These are phyloP conservation scores for Nakazawaea wyomingensis DNA, from an alignment of 805 yeast genomes.

Conservation along the genomic window DNA sequence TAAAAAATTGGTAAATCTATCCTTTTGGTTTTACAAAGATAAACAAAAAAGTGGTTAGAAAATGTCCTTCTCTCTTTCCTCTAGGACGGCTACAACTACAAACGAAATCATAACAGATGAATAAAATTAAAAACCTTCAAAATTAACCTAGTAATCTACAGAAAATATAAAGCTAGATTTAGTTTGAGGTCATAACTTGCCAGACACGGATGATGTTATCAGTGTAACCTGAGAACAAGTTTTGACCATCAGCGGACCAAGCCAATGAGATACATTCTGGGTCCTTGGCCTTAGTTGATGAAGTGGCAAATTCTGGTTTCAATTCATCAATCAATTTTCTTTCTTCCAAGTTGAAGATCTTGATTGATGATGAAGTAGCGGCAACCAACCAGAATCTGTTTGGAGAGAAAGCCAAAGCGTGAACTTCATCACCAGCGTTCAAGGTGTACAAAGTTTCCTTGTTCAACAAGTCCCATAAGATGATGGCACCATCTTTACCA, in stretches of 20 bases:
- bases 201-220: conserved; percentile 99
- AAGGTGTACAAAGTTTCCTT: conserved; percentile 88
- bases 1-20: too few species aligned
- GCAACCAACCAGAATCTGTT: conserved; percentile 99
- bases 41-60: too few species aligned
- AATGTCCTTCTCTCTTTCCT: too few species aligned
- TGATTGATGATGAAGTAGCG: conserved; percentile 96
- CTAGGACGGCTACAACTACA: too few species aligned
- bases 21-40: too few species aligned
- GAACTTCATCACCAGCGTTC: conserved; percentile 92
- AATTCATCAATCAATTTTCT: conserved; percentile 92
- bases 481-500: conserved; percentile 98
- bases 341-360: conserved; percentile 96
- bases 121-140: not conserved
- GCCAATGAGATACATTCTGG: conserved; percentile 97
- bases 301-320: conserved; percentile 92
- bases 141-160: conserved; percentile 1
- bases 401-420: conserved; percentile 99
- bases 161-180: conserved; percentile 13
- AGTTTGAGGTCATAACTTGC: conserved; percentile 94
- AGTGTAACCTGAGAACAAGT: conserved; percentile 99
- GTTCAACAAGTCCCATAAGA: conserved; percentile 94
- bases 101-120: too few species aligned
- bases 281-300: conserved; percentile 83
- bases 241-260: conserved; percentile 99